These are phyloP conservation scores for Bjerkandera adusta DNA, from an alignment of 1,284 basidiomycete species.

Conservation along the genomic window DNA sequence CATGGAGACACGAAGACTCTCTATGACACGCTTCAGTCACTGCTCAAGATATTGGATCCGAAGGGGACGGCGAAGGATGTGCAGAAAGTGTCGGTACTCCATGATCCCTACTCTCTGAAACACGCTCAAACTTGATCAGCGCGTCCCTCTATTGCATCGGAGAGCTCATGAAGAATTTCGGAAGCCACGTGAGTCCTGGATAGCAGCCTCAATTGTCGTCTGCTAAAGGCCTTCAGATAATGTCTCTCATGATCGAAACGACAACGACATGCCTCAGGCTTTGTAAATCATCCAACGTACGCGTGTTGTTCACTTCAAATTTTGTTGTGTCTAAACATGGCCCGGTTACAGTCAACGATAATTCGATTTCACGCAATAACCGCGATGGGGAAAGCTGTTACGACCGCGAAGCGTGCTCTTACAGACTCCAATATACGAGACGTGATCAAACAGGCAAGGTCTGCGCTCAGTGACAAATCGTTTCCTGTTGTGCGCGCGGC, in stretches of 20 bases:
- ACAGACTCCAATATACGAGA: slow-evolving; percentile 82
- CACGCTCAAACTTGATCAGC: slow-evolving; percentile 34
- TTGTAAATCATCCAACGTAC: slow-evolving; percentile 68
- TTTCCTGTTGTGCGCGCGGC: slow-evolving; percentile 85
- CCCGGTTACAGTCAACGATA: slow-evolving; percentile 42
- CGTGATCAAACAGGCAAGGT: slow-evolving; percentile 80
- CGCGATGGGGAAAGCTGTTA: slow-evolving; percentile 75
- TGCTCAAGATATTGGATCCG: slow-evolving; percentile 73
- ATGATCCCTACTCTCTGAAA: slow-evolving; percentile 1
- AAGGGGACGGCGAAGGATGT: slow-evolving; percentile 63
- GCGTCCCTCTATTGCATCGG: slow-evolving; percentile 82
- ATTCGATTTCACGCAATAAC: slow-evolving; percentile 82
- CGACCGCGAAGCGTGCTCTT: slow-evolving; percentile 79
- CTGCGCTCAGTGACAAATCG: slow-evolving; percentile 80
- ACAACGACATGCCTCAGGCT: slow-evolving; percentile 63
- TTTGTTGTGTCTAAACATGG: background rate
- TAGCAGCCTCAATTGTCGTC: background rate
- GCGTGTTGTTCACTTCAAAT: slow-evolving; percentile 25
- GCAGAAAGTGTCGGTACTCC: slow-evolving; percentile 12
- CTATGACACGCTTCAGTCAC: slow-evolving; percentile 84
- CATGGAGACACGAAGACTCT: slow-evolving; percentile 81
- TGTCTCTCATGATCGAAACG: slow-evolving; percentile 93
- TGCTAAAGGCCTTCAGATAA: slow-evolving; percentile 56
- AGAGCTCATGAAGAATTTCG: slow-evolving; percentile 83
- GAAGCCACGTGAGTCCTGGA: slow-evolving; percentile 63